phyloP scores from a whole-genome alignment of 345 rosid genomes.

The Eucalyptus victrix region DNA sequence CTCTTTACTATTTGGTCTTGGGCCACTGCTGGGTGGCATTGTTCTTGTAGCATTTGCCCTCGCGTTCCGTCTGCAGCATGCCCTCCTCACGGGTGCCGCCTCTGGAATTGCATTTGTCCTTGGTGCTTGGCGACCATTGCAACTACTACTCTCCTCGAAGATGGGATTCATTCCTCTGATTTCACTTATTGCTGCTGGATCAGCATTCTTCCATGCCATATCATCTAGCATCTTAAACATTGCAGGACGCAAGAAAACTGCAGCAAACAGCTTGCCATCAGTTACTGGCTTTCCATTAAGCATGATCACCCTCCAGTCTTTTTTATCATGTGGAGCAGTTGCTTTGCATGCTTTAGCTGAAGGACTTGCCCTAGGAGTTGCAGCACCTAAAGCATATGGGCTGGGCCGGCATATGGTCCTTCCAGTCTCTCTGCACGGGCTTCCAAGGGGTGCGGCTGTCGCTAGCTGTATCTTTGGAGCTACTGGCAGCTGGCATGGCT shows the following conservation, averaged over 20 bases:
- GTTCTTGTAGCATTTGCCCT: slow-evolving; percentile 69
- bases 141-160: slow-evolving; percentile 62
- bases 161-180: slow-evolving; percentile 62
- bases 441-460: slow-evolving; percentile 95
- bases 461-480: slow-evolving; percentile 95
- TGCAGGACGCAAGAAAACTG: slow-evolving; percentile 40
- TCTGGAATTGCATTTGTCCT: slow-evolving; percentile 94
- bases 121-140: slow-evolving; percentile 84
- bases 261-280: slow-evolving; percentile 32
- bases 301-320: slow-evolving; percentile 67
- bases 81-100: slow-evolving; percentile 89
- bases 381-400: slow-evolving; percentile 97
- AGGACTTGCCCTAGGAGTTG: slow-evolving; percentile 96
- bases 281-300: slow-evolving; percentile 57
- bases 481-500: slow-evolving; percentile 87
- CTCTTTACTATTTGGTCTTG: slow-evolving; percentile 93
- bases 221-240: slow-evolving; percentile 49
- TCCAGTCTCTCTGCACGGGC: slow-evolving; percentile 91
- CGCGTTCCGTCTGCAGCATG: slow-evolving; percentile 75
- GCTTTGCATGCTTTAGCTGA: slow-evolving; percentile 95
- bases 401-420: slow-evolving; percentile 93
- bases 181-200: slow-evolving; percentile 46
- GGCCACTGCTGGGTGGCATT: slow-evolving; percentile 84
- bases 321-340: slow-evolving; percentile 80
- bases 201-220: slow-evolving; percentile 37